These are phyloP conservation scores for Tribonema minus DNA, from an alignment of 108 stramenopile genomes.

Conservation along the genomic window DNA sequence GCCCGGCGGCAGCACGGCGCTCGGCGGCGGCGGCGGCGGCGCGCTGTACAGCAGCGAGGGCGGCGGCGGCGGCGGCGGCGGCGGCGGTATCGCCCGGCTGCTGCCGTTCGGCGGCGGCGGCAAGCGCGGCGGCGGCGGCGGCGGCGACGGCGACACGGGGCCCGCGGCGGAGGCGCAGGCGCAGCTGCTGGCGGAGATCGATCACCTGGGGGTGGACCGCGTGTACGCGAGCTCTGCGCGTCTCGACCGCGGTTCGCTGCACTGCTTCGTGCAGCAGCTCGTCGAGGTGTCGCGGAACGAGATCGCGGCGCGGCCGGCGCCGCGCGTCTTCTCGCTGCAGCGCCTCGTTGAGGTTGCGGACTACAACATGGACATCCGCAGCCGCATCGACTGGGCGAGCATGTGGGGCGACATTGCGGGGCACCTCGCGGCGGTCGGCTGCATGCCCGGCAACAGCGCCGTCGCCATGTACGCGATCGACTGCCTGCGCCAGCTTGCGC, in stretches of 20 bases:
- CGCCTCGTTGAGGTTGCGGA: too few relatives aligned
- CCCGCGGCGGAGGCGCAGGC: background rate
- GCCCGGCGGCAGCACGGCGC: too few relatives aligned
- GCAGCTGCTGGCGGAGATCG: slow-evolving; percentile 44
- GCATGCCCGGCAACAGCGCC: slow-evolving; percentile 56
- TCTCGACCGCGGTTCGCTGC: slow-evolving; percentile 66
- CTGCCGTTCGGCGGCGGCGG: too few relatives aligned
- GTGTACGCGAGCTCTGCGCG: slow-evolving; percentile 73
- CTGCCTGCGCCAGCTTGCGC: slow-evolving; percentile 86
- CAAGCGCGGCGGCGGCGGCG: too few relatives aligned
- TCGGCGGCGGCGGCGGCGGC: background rate
- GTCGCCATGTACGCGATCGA: slow-evolving; percentile 96
- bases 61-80: background rate
- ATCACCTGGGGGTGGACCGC: slow-evolving; percentile 69
- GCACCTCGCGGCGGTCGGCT: slow-evolving; percentile 81
- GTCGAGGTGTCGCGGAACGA: slow-evolving; percentile 81
- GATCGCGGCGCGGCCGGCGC: slow-evolving; percentile 52
- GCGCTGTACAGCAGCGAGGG: background rate
- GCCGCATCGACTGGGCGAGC: slow-evolving; percentile 83
- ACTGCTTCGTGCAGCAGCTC: slow-evolving; percentile 80
- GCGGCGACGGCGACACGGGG: background rate
- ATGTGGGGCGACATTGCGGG: slow-evolving; percentile 81
- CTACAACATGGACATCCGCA: slow-evolving; percentile 87
- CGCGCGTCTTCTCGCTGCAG: too few relatives aligned
- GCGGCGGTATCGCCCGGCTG: background rate